Conservation (phyloP, 2,329 filamentous ascomycete species). For the Scytalidium lignicola region DNA sequence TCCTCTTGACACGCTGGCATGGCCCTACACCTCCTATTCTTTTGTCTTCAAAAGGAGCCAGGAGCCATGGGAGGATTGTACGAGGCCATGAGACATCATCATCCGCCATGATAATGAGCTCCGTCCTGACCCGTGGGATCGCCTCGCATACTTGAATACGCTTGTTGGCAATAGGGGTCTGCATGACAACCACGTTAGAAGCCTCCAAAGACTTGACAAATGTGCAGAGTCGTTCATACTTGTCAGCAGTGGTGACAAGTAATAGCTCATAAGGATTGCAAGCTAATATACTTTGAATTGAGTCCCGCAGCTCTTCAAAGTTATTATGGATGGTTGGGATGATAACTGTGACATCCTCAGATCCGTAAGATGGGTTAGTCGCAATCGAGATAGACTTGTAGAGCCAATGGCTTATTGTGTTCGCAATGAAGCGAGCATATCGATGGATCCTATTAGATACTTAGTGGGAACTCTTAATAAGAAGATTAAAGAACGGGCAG, state of each 20-base stretch:
- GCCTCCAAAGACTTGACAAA: constrained; percentile 57
- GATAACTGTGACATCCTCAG: constrained; percentile 85
- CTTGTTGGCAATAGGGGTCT: constrained; percentile 86
- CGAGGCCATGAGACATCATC: constrained; percentile 92
- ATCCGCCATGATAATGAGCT: constrained; percentile 87
- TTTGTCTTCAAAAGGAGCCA: constrained; percentile 84
- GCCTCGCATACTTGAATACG: constrained; percentile 88
- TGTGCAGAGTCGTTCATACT: constrained; percentile 61
- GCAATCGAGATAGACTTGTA: constrained; percentile 84
- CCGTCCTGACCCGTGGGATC: constrained; percentile 76
- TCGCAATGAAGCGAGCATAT: constrained; percentile 79
- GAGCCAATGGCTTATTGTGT: constrained; percentile 78
- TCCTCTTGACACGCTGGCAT: constrained; percentile 75
- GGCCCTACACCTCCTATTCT: constrained; percentile 87
- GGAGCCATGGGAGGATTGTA: constrained; percentile 82
- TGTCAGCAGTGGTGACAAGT: constrained; percentile 80
- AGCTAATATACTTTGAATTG: constrained; percentile 70
- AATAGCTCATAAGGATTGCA: constrained; percentile 70
- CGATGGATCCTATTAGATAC: constrained; percentile 68
- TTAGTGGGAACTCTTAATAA: neutral
- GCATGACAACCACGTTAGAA: constrained; percentile 67
- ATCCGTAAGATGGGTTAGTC: constrained; percentile 61
- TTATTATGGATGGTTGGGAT: constrained; percentile 88
- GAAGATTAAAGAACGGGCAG: no score
- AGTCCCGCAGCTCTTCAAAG: constrained; percentile 77